A percentile compares a stretch with the other conserved stretches of the same genome.
Conservation (phyloP, 1,139 yeast genomes). For the Zygosaccharomyces pseudobailii region DNA sequence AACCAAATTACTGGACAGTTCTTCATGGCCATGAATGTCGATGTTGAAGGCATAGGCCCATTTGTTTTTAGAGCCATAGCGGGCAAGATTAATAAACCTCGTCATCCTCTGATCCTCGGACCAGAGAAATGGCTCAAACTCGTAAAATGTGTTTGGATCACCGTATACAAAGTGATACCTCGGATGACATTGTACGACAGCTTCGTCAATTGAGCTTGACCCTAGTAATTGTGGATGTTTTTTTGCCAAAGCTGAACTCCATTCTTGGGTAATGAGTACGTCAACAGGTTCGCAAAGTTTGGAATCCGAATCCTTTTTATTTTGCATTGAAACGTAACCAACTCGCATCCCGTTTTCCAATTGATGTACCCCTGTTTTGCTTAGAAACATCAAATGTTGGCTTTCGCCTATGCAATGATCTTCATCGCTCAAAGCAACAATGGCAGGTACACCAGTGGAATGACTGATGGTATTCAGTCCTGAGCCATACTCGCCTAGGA, state of each 20-base stretch:
- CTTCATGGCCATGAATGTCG: constrained; percentile 17
- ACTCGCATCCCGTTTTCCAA: constrained; percentile 44
- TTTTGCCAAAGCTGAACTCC: constrained; percentile 54
- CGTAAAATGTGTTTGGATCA: constrained; percentile 47
- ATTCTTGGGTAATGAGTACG: constrained; percentile 51
- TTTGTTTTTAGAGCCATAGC: constrained; percentile 49
- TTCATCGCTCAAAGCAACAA: neutral
- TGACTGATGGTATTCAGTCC: neutral
- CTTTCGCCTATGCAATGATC: neutral
- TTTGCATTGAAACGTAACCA: constrained; percentile 41
- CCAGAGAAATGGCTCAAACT: constrained; percentile 59
- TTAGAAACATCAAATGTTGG: constrained; percentile 30
- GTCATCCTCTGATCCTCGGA: constrained; percentile 37
- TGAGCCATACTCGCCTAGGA: constrained; percentile 45
- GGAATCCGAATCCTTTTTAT: constrained; percentile 21
- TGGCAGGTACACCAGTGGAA: constrained; percentile 1
- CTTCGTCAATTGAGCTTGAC: constrained; percentile 40
- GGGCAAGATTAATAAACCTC: constrained; percentile 60
- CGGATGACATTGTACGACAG: constrained; percentile 47
- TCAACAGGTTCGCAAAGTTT: constrained; percentile 38
- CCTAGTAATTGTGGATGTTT: constrained; percentile 35
- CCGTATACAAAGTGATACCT: constrained; percentile 62
- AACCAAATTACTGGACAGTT: constrained; percentile 24
- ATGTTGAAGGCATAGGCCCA: constrained; percentile 74
- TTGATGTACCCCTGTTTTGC: constrained; percentile 38